These are phyloP conservation scores for Crucihimalaya himalaica DNA, from an alignment of 345 rosid species.

Conservation along the genomic window DNA sequence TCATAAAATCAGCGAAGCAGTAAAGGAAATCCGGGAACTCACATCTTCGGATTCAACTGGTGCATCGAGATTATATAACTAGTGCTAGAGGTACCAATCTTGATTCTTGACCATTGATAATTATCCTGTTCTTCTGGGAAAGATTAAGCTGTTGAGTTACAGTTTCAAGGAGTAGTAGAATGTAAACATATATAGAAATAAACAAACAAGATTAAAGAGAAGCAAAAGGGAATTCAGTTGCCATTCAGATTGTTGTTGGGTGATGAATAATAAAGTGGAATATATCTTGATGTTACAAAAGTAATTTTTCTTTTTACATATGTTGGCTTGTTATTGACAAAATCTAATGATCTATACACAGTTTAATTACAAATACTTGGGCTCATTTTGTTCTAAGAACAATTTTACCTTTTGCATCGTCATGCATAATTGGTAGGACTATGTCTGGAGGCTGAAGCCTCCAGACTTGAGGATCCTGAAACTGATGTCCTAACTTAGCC, in stretches of 20 bases:
- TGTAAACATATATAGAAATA: slow-evolving; percentile 32
- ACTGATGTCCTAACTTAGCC: slow-evolving; percentile 67
- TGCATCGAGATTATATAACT: slow-evolving; percentile 33
- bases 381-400: slow-evolving; percentile 51
- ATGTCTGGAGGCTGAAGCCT: slow-evolving; percentile 54
- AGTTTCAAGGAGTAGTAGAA: slow-evolving; percentile 28
- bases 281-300: slow-evolving; percentile 9
- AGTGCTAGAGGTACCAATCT: slow-evolving; percentile 33
- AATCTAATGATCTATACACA: slow-evolving; percentile 14
- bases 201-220: slow-evolving; percentile 25
- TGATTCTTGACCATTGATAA: slow-evolving; percentile 36
- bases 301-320: neutral
- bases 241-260: slow-evolving; percentile 26
- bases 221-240: slow-evolving; percentile 16
- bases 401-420: slow-evolving; percentile 73
- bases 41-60: slow-evolving; percentile 44
- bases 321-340: slow-evolving; percentile 17
- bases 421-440: slow-evolving; percentile 58
- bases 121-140: slow-evolving; percentile 11
- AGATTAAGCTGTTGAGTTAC: slow-evolving; percentile 25
- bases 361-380: neutral
- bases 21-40: slow-evolving; percentile 76
- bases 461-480: slow-evolving; percentile 63
- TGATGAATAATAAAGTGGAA: slow-evolving; percentile 16
- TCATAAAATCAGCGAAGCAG: slow-evolving; percentile 59